Evolutionary conservation across 2,329 filamentous ascomycete species (phyloP).

Genomic region (Fusarium acutatum): DNA sequence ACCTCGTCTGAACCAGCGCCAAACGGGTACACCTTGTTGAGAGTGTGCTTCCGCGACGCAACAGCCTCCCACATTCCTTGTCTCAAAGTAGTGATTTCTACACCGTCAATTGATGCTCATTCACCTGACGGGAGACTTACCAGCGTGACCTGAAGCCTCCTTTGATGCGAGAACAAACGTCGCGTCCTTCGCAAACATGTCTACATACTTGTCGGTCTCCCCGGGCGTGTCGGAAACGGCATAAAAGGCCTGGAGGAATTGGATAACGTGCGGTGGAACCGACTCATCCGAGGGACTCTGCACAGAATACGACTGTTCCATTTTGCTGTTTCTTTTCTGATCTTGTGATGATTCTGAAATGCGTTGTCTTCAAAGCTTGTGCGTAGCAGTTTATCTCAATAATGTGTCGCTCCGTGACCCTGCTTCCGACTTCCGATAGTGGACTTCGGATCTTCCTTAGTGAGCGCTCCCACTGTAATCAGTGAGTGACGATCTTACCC

Average conservation of each 20-base stretch:
- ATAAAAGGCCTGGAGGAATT: conserved; percentile 22
- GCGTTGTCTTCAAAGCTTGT: background rate
- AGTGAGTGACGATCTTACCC: conserved; percentile 8
- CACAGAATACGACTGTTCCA: conserved; percentile 20
- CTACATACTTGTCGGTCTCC: conserved; percentile 27
- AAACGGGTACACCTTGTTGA: conserved; percentile 23
- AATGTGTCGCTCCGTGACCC: background rate
- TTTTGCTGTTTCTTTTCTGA: background rate
- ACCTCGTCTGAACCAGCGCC: conserved; percentile 17
- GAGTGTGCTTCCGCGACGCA: conserved; percentile 23
- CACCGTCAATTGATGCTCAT: background rate
- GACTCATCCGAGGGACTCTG: conserved; percentile 23
- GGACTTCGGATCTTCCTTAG: conserved; percentile 1
- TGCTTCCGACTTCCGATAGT: conserved; percentile 28
- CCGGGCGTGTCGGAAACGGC: conserved; percentile 24
- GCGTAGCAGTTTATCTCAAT: background rate
- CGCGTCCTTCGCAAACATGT: conserved; percentile 21
- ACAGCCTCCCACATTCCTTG: conserved; percentile 34
- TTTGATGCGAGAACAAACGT: conserved; percentile 26
- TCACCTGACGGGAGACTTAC: background rate
- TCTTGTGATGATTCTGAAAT: background rate
- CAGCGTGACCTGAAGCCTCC: conserved; percentile 13
- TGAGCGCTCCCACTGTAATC: background rate
- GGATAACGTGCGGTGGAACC: conserved; percentile 13
- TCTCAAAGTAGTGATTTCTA: conserved; percentile 26